Evolutionary conservation across 2,329 filamentous ascomycete species (phyloP).

Genomic region (Epichloe typhina): DNA sequence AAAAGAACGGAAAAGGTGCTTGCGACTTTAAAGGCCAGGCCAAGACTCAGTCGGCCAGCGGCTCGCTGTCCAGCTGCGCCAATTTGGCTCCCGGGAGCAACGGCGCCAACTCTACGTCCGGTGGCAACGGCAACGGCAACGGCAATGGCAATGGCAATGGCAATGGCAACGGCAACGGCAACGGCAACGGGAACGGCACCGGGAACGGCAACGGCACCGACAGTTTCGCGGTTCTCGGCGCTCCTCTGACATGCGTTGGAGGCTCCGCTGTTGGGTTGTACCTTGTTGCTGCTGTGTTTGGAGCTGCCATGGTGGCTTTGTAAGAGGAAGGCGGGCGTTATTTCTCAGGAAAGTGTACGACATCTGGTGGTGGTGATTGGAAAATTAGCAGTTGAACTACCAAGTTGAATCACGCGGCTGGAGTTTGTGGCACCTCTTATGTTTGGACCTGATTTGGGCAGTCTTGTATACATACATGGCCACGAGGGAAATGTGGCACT

Average conservation of each 20-base stretch:
- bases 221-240: constrained; percentile 23
- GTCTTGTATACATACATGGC: too few species aligned
- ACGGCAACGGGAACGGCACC: too few species aligned
- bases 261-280: constrained; percentile 37
- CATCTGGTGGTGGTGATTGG: not conserved
- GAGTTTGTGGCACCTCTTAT: too few species aligned
- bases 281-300: constrained; percentile 34
- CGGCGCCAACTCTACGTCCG: not conserved
- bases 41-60: constrained; percentile 33
- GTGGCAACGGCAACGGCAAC: not conserved
- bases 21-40: constrained; percentile 64
- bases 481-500: too few species aligned
- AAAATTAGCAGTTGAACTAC: too few species aligned
- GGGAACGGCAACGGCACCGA: constrained; percentile 11
- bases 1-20: constrained; percentile 35
- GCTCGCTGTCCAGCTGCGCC: constrained; percentile 39
- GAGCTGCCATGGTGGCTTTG: constrained; percentile 39
- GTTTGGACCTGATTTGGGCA: not conserved
- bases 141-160: not conserved
- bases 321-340: constrained; percentile 17
- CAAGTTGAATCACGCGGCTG: too few species aligned
- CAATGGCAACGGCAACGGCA: not conserved
- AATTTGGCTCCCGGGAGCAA: constrained; percentile 47
- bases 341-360: not conserved
- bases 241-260: constrained; percentile 26